A percentile compares a stretch with the other conserved stretches of the same genome.
These are phyloP conservation scores for Trichoderma sp. DNA, from an alignment of 2,329 filamentous ascomycete species.

Conservation along the genomic window DNA sequence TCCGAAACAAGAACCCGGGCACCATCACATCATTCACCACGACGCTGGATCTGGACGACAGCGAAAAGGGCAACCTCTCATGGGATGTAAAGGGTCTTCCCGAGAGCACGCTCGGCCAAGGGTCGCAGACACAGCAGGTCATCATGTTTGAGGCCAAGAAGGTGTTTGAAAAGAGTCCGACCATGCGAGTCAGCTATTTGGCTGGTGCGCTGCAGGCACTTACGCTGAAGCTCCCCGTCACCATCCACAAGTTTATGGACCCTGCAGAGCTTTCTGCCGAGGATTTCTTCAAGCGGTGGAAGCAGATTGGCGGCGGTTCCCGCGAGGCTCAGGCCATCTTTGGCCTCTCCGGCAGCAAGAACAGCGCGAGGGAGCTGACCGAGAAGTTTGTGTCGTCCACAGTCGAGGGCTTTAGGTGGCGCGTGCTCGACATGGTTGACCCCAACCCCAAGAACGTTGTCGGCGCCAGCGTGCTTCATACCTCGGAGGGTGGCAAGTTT, in stretches of 20 bases:
- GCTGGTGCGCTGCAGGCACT: conserved; percentile 90
- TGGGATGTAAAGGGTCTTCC: conserved; percentile 87
- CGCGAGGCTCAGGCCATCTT: conserved; percentile 89
- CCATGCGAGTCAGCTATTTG: conserved; percentile 89
- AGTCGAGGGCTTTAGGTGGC: conserved; percentile 86
- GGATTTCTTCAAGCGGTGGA: conserved; percentile 99
- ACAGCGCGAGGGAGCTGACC: conserved; percentile 59
- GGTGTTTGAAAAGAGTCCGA: conserved; percentile 80
- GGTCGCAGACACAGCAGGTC: conserved; percentile 83
- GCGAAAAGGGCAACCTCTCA: conserved; percentile 64
- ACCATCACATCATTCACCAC: conserved; percentile 90
- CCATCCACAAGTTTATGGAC: conserved; percentile 96
- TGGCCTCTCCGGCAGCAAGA: conserved; percentile 52
- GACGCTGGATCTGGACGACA: conserved; percentile 76
- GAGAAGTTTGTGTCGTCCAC: conserved; percentile 67
- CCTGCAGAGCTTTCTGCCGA: conserved; percentile 79
- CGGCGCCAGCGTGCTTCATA: conserved; percentile 82
- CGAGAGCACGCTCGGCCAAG: conserved; percentile 72
- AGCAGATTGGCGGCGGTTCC: conserved; percentile 87
- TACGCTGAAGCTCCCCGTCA: conserved; percentile 83
- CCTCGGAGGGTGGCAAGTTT: conserved; percentile 80
- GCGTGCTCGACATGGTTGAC: conserved; percentile 79
- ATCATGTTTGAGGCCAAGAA: conserved; percentile 88
- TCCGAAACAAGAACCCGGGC: conserved; percentile 87
- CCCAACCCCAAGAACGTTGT: conserved; percentile 93